Evolutionary conservation across 148 eudicot genomes (phyloP).

Genomic region (Fagopyrum esculentum): DNA sequence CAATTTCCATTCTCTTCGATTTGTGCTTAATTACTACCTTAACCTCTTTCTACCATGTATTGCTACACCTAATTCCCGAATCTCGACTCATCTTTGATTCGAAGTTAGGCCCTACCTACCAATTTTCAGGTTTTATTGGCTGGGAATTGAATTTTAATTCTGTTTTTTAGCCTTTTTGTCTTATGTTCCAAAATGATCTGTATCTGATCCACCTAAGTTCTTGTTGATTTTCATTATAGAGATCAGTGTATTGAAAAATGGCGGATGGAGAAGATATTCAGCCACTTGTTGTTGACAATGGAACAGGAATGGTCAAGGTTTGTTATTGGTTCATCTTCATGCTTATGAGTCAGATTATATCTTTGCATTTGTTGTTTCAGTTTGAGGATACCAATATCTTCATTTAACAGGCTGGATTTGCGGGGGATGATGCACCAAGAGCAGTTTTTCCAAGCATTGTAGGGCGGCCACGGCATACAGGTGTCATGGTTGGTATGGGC

Average conservation of each 20-base stretch:
- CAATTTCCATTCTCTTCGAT: neutral
- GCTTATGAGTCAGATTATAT: neutral
- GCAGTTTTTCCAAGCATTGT: slow-evolving; percentile 59
- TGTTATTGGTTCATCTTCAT: neutral
- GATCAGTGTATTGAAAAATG: slow-evolving; percentile 1
- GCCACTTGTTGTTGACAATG: slow-evolving; percentile 15
- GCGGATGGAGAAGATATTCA: slow-evolving; percentile 14
- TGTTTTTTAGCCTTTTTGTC: neutral
- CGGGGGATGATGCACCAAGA: slow-evolving; percentile 27
- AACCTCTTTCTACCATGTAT: neutral
- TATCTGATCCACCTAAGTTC: neutral
- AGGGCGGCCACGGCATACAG: slow-evolving; percentile 48
- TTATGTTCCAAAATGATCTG: neutral
- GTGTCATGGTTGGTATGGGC: slow-evolving; percentile 48
- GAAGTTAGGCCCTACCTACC: neutral
- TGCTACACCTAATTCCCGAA: neutral
- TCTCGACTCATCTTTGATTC: neutral
- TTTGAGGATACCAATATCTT: neutral
- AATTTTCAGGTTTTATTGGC: neutral
- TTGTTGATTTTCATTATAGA: neutral
- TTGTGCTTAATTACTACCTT: neutral
- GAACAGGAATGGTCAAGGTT: slow-evolving; percentile 17
- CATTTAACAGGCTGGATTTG: slow-evolving; percentile 13
- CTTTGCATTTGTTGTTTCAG: neutral
- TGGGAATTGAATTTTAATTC: neutral